Evolutionary conservation across 352 stramenopile genomes (phyloP).

Genomic region (Elongisporangium prolatum): DNA sequence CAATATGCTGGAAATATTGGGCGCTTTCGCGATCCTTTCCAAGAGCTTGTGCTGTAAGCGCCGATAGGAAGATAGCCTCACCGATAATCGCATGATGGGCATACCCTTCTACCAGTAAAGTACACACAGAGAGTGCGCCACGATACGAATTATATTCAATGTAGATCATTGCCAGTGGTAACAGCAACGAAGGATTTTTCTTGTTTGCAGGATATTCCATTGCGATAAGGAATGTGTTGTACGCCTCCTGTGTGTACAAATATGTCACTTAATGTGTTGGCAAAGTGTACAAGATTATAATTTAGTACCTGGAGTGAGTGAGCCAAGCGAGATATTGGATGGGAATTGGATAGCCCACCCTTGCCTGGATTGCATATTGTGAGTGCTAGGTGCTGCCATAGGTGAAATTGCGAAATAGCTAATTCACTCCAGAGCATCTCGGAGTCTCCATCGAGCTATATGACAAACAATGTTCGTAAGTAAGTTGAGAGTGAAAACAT

Average conservation of each 20-base stretch:
- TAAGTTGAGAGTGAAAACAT: not conserved
- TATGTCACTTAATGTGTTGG: not conserved
- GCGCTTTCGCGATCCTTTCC: slow-evolving; percentile 54
- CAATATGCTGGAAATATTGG: slow-evolving; percentile 69
- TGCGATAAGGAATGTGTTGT: slow-evolving; percentile 73
- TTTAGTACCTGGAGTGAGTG: not conserved
- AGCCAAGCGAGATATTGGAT: not conserved
- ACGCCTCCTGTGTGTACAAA: slow-evolving; percentile 31
- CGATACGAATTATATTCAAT: slow-evolving; percentile 58
- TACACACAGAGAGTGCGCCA: slow-evolving; percentile 63
- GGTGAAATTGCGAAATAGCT: slow-evolving; percentile 49
- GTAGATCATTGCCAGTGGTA: slow-evolving; percentile 61
- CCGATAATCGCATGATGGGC: slow-evolving; percentile 24
- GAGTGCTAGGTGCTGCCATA: slow-evolving; percentile 30
- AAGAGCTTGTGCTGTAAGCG: slow-evolving; percentile 45
- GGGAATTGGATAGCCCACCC: not conserved
- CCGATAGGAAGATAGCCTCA: slow-evolving; percentile 65
- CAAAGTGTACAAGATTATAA: not conserved
- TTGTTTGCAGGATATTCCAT: slow-evolving; percentile 78
- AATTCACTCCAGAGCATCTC: slow-evolving; percentile 56
- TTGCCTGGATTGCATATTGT: not conserved
- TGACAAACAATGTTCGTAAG: not conserved
- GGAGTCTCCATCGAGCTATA: slow-evolving; percentile 47
- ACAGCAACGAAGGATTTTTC: slow-evolving; percentile 42
- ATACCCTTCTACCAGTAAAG: slow-evolving; percentile 60